Percentiles rank a stretch among this genome's conserved stretches.
phyloP scores from a whole-genome alignment of 2,329 filamentous ascomycete species.

The Colletotrichum karsti region DNA sequence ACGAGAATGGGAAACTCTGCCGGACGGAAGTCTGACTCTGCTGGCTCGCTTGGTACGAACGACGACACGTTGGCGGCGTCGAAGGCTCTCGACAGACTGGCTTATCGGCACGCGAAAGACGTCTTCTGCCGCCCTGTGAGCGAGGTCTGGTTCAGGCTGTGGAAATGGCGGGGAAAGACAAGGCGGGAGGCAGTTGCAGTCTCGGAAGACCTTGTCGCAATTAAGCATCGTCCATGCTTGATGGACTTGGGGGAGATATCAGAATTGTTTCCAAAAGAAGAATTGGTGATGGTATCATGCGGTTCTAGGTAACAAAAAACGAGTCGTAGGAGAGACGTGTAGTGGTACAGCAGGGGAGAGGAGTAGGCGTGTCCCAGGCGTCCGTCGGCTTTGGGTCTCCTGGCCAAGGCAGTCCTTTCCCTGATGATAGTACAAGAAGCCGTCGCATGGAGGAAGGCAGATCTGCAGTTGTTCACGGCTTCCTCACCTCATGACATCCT shows the following conservation, averaged over 20 bases:
- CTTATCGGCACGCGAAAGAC: conserved; percentile 41
- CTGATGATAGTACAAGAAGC: neutral
- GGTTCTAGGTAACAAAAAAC: conserved; percentile 26
- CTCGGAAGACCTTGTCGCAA: conserved; percentile 48
- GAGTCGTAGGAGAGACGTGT: conserved; percentile 19
- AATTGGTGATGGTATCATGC: conserved; percentile 26
- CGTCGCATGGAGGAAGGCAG: neutral
- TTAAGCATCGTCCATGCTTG: conserved; percentile 52
- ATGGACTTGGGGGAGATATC: conserved; percentile 25
- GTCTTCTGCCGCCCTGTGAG: conserved; percentile 40
- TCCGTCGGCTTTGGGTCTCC: neutral
- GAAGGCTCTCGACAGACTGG: conserved; percentile 38
- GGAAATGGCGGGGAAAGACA: conserved; percentile 17
- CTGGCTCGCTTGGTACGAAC: conserved; percentile 41
- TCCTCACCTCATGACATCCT: conserved; percentile 67
- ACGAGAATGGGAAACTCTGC: neutral
- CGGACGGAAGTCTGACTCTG: conserved; percentile 42
- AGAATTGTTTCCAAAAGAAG: conserved; percentile 39
- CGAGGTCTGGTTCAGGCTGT: conserved; percentile 27
- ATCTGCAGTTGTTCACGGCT: neutral
- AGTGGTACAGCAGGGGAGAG: conserved; percentile 4
- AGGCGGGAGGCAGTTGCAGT: conserved; percentile 22
- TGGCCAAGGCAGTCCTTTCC: neutral
- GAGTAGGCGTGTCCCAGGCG: neutral
- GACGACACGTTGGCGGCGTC: conserved; percentile 45